phyloP scores from a whole-genome alignment of 2,329 filamentous ascomycete genomes.

The Ophiocordyceps camponoti-leonardi region DNA sequence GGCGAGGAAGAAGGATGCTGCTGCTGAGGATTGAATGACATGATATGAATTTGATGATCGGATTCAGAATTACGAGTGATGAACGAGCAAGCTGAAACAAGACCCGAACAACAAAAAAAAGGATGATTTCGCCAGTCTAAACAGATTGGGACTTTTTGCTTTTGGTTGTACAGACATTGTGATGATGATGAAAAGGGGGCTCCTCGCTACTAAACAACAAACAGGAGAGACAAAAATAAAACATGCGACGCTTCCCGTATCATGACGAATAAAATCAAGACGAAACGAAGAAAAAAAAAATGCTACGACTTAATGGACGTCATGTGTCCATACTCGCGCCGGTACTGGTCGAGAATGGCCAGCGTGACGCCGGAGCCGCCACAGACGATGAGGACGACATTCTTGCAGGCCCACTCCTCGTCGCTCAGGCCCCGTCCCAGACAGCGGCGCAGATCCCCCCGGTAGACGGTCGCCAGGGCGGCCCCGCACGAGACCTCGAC shows the following conservation, averaged over 20 bases:
- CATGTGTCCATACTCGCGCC: constrained; percentile 22
- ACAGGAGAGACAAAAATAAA: too few relatives aligned
- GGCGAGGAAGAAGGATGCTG: background rate
- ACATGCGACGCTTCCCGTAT: background rate
- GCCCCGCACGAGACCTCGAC: constrained; percentile 81
- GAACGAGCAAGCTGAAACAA: too few relatives aligned
- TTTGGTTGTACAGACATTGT: too few relatives aligned
- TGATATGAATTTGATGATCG: background rate
- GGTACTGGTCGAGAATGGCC: constrained; percentile 41
- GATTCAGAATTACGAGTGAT: too few relatives aligned
- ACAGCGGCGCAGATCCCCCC: constrained; percentile 40
- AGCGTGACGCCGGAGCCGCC: constrained; percentile 55
- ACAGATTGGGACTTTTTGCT: too few relatives aligned
- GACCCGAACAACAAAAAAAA: too few relatives aligned
- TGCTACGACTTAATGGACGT: constrained; percentile 14
- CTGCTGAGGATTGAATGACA: background rate
- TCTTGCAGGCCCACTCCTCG: constrained; percentile 45
- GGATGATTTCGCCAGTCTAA: too few relatives aligned
- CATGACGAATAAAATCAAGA: too few relatives aligned
- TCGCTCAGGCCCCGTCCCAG: constrained; percentile 35
- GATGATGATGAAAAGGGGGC: too few relatives aligned
- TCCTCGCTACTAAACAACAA: too few relatives aligned
- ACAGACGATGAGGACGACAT: constrained; percentile 73
- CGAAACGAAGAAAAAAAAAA: too few relatives aligned
- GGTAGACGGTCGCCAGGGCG: constrained; percentile 52